Base-by-base conservation (phyloP, 176 grass and related monocot species). In the Melocanna baccifera region DNA sequence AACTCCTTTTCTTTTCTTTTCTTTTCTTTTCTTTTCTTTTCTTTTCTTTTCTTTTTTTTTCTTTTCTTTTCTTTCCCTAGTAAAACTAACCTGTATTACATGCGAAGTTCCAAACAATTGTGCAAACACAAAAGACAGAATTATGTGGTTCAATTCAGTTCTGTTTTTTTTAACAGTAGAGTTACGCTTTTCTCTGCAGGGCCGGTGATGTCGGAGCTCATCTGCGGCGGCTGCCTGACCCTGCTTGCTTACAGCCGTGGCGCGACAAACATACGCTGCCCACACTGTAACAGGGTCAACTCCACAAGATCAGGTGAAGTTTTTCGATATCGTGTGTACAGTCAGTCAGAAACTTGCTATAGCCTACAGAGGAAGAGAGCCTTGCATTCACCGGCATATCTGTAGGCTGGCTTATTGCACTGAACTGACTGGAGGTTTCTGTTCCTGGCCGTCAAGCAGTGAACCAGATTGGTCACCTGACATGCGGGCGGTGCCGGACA, bases 201-300 rank as follows among this genome's bases (percentile, higher is more conserved):
- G 10, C 56, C 10, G 2, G 59, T 80, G 16, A 92, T 87, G 89
- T 79, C 86, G 36, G 89, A 94, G 29, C 80, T 94, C 61, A 69
- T 94, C 29, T 94, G 92, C 40, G 43, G 53, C 28, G 86, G 92
- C 30, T 94, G 92, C 73, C 77, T 43, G 30, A 94, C 89, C 29
- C 77, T 91, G 71, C 67, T 94, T 8, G 39, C 68, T 32, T 91
- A 94, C 69, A 68, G 55, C 63, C 86, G 89, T 47, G 66, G 84
- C 16, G 92, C 83, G 37, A 5, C 29, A 30, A 91, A 76, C 85
- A 83, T 94, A 26, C 89, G 92, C 28, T 94, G 92, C 78, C 76
- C 89, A 0, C 56, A 69, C 45, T 94, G 92, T 22, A 64, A 32
- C 76, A 74, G 0, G 46, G 16, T 82, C 25, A 94, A 94, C 87